Base-by-base conservation (phyloP, 768 basidiomycete species). In the Mycena chlorophos region DNA sequence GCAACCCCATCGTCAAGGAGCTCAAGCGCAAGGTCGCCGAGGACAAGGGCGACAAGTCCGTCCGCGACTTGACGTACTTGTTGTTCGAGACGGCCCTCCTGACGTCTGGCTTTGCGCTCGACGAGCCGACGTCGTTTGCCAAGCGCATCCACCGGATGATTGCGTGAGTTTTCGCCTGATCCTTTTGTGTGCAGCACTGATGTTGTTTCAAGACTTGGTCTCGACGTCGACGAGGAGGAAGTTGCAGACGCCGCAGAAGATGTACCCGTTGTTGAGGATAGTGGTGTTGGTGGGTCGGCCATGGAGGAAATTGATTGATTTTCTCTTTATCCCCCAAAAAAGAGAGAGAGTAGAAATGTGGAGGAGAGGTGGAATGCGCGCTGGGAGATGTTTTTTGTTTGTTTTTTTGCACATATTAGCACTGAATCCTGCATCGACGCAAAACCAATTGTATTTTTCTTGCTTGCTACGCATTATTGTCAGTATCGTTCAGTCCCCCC, bases 291-390 rank as follows among this genome's bases (percentile, higher is more conserved):
- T n/a, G n/a, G n/a, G 23, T 91, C 91, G 14, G 88, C 88, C 50
- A 97, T 98, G 94, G 96, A 98, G 82, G 95, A 98, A 80, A 96
- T 98, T 60, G 90, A 92, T 68, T 92, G 86, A n/a, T n/a, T n/a
- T n/a, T n/a, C n/a, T n/a, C n/a, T n/a, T n/a, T n/a, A n/a, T n/a
- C n/a, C n/a, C n/a, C n/a, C n/a, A n/a, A n/a, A n/a, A n/a, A n/a
- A n/a, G n/a, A n/a, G n/a, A n/a, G n/a, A n/a, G n/a, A n/a, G n/a
- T n/a, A n/a, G n/a, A n/a, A n/a, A n/a, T n/a, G n/a, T n/a, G n/a
- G n/a, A n/a, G n/a, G n/a, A n/a, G n/a, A n/a, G n/a, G n/a, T n/a
- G n/a, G n/a, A n/a, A n/a, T n/a, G n/a, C n/a, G n/a, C n/a, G n/a
- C n/a, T n/a, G 69, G 75, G 38, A 20, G 22, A 40, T 52, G 23